Conservation (phyloP, 169 alveolate species). For the Eimeria necatrix region DNA sequence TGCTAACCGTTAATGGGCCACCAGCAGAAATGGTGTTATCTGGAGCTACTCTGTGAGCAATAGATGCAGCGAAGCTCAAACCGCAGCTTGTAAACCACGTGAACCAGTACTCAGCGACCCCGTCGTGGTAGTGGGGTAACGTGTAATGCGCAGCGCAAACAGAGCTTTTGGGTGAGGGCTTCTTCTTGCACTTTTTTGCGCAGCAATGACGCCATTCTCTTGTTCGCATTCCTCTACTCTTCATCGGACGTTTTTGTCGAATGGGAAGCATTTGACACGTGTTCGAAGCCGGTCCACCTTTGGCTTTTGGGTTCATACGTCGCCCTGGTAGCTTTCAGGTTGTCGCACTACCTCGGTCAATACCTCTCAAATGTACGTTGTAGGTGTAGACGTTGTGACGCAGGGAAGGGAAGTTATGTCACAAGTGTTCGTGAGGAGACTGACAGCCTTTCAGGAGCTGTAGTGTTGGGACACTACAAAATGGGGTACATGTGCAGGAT, state of each 20-base stretch:
- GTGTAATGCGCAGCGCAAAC: not conserved
- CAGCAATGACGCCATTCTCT: constrained; percentile 87
- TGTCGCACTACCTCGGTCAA: constrained; percentile 86
- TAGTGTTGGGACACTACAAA: no score
- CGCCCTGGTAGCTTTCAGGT: constrained; percentile 85
- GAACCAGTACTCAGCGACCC: not conserved
- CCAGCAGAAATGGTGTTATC: constrained; percentile 39
- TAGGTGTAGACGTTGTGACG: not conserved
- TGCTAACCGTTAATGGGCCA: no score
- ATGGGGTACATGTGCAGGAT: no score
- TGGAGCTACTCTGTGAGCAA: constrained; percentile 51
- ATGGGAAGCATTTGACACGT: constrained; percentile 86
- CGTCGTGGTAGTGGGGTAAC: not conserved
- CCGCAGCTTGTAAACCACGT: not conserved
- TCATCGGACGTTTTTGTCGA: constrained; percentile 87
- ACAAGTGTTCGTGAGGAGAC: no score
- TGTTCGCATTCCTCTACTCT: constrained; percentile 86
- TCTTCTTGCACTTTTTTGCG: not conserved
- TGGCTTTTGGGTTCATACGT: constrained; percentile 88
- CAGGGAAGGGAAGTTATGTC: not conserved
- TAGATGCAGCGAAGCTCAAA: not conserved
- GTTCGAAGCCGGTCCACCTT: constrained; percentile 87
- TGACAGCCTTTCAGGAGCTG: no score
- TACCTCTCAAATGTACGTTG: constrained; percentile 83
- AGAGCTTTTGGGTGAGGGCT: not conserved